A percentile compares a stretch with the other conserved stretches of the same genome.
phyloP scores from a whole-genome alignment of 1,139 yeast species.

The Magnusiomyces paraingens region DNA sequence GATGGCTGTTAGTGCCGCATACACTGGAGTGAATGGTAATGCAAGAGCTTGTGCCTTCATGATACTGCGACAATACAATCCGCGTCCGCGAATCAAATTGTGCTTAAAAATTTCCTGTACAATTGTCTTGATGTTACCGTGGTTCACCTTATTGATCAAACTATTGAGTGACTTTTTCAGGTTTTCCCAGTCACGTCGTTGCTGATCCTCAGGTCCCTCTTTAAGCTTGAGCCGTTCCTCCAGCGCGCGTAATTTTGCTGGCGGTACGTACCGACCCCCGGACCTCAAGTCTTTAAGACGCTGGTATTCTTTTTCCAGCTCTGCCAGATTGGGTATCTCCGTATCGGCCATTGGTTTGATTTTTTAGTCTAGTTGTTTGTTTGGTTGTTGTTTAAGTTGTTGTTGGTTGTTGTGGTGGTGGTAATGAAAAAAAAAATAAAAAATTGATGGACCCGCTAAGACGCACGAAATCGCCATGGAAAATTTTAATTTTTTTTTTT shows the following conservation, averaged over 20 bases:
- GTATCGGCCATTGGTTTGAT: no score
- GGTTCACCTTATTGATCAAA: conserved; percentile 42
- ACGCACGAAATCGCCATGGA: no score
- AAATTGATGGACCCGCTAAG: no score
- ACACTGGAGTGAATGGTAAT: conserved; percentile 41
- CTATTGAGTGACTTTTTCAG: conserved; percentile 45
- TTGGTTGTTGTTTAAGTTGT: no score
- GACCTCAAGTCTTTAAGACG: conserved; percentile 37
- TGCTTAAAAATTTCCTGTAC: conserved; percentile 45
- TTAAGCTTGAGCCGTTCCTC: conserved; percentile 35
- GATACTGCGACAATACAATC: conserved; percentile 49
- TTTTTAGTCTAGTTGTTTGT: no score
- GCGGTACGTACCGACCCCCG: conserved; percentile 48
- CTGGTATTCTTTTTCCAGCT: conserved; percentile 36
- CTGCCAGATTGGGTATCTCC: conserved; percentile 14
- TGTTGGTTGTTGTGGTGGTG: no score
- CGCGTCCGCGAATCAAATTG: conserved; percentile 56
- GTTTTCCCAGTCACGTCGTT: conserved; percentile 49
- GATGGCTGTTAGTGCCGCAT: conserved; percentile 53
- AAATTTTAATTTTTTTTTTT: background rate
- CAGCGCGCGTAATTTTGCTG: conserved; percentile 43
- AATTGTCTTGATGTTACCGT: conserved; percentile 43
- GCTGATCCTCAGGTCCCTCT: conserved; percentile 37
- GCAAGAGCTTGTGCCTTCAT: conserved; percentile 50
- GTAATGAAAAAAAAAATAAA: no score